Evolutionary conservation across 306 rosid genomes (phyloP).

Genomic region (Fragaria ananassa): DNA sequence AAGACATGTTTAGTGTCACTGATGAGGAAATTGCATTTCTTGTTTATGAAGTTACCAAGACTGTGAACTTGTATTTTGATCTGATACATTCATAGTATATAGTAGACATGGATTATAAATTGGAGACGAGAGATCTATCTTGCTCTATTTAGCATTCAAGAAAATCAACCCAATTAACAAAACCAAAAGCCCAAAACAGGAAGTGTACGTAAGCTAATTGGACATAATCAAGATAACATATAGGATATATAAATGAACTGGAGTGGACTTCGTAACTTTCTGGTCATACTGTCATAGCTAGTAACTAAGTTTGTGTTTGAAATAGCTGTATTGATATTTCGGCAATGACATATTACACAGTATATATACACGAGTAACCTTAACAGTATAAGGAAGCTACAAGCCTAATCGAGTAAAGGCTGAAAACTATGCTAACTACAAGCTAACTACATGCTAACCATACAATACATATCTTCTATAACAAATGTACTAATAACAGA

Average conservation of each 20-base stretch:
- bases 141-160: neutral
- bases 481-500: too few species aligned
- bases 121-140: neutral
- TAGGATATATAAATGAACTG: conserved; percentile 20
- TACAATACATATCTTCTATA: too few species aligned
- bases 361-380: too few species aligned
- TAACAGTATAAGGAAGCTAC: too few species aligned
- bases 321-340: too few species aligned
- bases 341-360: too few species aligned
- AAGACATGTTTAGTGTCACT: neutral
- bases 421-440: too few species aligned
- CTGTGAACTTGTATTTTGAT: neutral
- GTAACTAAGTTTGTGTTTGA: too few species aligned
- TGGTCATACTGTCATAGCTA: conserved; percentile 10
- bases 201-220: neutral
- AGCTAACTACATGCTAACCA: too few species aligned
- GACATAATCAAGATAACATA: conserved; percentile 6
- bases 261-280: neutral
- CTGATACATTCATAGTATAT: neutral
- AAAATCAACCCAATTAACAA: neutral
- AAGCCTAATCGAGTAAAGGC: too few species aligned
- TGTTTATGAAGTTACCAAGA: neutral
- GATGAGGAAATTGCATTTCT: neutral
- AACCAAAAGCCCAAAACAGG: neutral
- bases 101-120: neutral